Evolutionary conservation across 768 basidiomycete species (phyloP), one percentile per base, ranked within the genome.

Genomic region (Arthromyces matolae): DNA sequence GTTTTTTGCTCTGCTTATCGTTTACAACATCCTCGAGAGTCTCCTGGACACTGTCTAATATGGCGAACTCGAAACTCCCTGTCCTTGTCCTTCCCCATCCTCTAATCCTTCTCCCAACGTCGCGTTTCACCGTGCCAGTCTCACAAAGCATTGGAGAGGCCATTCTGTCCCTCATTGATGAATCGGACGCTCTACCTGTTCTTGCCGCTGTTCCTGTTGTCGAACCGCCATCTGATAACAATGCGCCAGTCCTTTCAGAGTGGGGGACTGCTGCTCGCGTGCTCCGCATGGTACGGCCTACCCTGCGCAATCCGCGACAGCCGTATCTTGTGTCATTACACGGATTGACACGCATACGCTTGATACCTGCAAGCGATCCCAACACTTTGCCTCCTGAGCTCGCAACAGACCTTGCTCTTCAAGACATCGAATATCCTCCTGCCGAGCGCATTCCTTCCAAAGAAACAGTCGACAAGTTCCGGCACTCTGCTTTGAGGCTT

Each of bases 261-360:
- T 83, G 78, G 72, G 89, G 84, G 1, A 81, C 82, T 8, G 80
- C 84, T 8, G 84, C 88, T 8, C 80, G 85, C 25, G 76, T 92
- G 33, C 69, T 85, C 5, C 79, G 87, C 9, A 72, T 92, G 40
- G 79, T 83, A 32, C 77, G 80, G 18, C 82, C 89, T 0, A 70
- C 79, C 2, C 59, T 72, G 9, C 73, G 80, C 41, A 75, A 78
- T 41, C 67, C 75, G 9, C 71, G 72, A 42, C 78, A 84, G 50
- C 76, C 83, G 6, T 87, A 84, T 63, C 66, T 85, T 14, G 74
- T 91, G 44, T 82, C 83, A 8, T 72, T 92, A 9, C 84, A 85
- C 35, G 89, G 89, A 34, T 68, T 89, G 37, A 73, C 81, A 5
- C 78, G 89, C 39, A 66, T 91, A 18, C 77, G 77, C 46, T 71